These are phyloP conservation scores for Cephalotrichum gorgonifer DNA, from an alignment of 2,329 filamentous ascomycete genomes.

Conservation along the genomic window DNA sequence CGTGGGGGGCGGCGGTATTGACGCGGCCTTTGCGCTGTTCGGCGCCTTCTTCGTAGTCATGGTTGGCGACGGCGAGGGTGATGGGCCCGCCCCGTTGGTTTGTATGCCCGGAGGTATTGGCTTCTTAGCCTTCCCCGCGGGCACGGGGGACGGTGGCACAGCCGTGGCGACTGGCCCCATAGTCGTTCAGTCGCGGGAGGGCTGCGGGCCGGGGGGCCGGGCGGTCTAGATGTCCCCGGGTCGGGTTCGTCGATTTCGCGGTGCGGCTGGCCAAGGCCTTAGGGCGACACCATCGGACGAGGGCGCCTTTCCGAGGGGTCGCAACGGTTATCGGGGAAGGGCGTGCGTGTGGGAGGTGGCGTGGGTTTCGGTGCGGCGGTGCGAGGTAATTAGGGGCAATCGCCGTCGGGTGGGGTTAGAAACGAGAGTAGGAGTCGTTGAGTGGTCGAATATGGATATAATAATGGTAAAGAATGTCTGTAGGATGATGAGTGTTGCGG, in stretches of 20 bases:
- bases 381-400: neutral
- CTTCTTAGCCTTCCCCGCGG: constrained; percentile 53
- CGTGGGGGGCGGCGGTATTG: constrained; percentile 22
- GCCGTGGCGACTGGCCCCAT: constrained; percentile 49
- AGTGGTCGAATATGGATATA: neutral
- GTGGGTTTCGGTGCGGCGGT: neutral
- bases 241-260: neutral
- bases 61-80: constrained; percentile 48
- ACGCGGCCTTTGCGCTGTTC: constrained; percentile 28
- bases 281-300: constrained; percentile 1
- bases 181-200: constrained; percentile 10
- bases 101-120: constrained; percentile 56
- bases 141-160: constrained; percentile 21
- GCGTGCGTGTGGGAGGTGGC: neutral
- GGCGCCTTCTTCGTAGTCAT: constrained; percentile 45
- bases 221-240: neutral
- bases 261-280: neutral
- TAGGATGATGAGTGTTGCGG: constrained; percentile 4
- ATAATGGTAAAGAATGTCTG: constrained; percentile 3
- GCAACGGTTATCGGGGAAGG: neutral
- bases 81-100: constrained; percentile 52
- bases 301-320: neutral
- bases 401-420: neutral
- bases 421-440: neutral
- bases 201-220: constrained; percentile 9